phyloP scores from a whole-genome alignment of 2,329 filamentous ascomycete genomes.

The Paraphoma sp. region DNA sequence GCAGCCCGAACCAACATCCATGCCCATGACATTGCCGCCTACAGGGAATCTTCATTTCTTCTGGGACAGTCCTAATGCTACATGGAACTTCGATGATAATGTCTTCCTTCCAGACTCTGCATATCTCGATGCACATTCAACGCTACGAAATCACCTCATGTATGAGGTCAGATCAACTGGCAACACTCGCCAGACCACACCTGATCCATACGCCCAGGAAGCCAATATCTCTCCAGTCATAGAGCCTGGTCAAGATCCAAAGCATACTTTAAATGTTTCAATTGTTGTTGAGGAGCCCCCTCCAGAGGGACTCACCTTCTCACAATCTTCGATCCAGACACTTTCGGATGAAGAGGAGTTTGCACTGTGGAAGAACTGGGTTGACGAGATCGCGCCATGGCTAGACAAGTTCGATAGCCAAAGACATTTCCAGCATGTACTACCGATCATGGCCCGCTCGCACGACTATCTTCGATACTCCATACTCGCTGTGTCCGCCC shows the following conservation, averaged over 20 bases:
- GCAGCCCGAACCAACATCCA: not conserved
- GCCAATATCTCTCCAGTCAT: not conserved
- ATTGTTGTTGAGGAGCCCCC: not conserved
- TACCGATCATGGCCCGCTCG: slow-evolving; percentile 56
- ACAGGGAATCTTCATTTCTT: not conserved
- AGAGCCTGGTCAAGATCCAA: not conserved
- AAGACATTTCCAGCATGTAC: slow-evolving; percentile 56
- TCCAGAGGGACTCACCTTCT: not conserved
- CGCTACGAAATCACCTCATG: slow-evolving; percentile 21
- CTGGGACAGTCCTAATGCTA: slow-evolving; percentile 4
- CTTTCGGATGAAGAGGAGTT: slow-evolving; percentile 18
- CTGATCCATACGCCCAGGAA: slow-evolving; percentile 1
- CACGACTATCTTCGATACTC: slow-evolving; percentile 56
- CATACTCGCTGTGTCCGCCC: slow-evolving; percentile 60
- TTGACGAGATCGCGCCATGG: slow-evolving; percentile 61
- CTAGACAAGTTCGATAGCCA: slow-evolving; percentile 62
- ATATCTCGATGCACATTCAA: slow-evolving; percentile 24
- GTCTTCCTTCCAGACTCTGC: slow-evolving; percentile 22
- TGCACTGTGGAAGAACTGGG: slow-evolving; percentile 49
- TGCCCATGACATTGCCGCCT: not conserved
- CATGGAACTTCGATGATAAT: slow-evolving; percentile 10
- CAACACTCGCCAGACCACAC: slow-evolving; percentile 14
- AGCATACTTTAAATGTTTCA: not conserved
- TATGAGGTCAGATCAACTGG: slow-evolving; percentile 18
- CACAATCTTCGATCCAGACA: not conserved